A percentile compares a stretch with the other conserved stretches of the same genome.
Evolutionary conservation across 306 rosid species (phyloP).

Genomic region (Ormosia emarginata): DNA sequence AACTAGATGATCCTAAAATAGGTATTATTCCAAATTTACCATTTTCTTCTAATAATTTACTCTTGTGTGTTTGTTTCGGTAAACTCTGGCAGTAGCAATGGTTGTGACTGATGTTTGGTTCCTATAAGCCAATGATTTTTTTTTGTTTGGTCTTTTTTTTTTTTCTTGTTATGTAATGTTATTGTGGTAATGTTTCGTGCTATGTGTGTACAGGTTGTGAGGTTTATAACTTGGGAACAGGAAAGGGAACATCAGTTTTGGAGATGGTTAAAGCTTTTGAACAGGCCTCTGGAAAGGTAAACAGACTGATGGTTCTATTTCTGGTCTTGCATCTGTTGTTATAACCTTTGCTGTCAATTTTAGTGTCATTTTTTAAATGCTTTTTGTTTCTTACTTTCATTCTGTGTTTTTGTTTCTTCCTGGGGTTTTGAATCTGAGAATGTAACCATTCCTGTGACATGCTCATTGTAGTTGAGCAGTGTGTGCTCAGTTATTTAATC

Average conservation of each 20-base stretch:
- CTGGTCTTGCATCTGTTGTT: not conserved
- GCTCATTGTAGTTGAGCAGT: not conserved
- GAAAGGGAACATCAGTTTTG: constrained; percentile 93
- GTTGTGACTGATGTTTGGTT: not conserved
- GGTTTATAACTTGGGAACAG: constrained; percentile 95
- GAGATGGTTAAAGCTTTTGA: constrained; percentile 96
- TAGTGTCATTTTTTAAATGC: not conserved
- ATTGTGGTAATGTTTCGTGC: not conserved
- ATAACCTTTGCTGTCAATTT: not conserved
- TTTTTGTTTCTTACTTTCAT: not conserved
- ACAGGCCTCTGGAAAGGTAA: constrained; percentile 89
- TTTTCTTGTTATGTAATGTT: not conserved
- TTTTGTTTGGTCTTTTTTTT: not conserved
- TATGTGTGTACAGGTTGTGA: constrained; percentile 60
- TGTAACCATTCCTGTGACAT: not conserved
- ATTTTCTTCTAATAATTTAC: not conserved
- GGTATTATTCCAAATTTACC: constrained; percentile 39
- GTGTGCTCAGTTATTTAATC: not conserved
- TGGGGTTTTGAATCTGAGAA: not conserved
- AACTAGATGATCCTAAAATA: constrained; percentile 57
- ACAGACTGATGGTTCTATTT: constrained; percentile 1
- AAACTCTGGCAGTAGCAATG: not conserved
- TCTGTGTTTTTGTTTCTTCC: not conserved
- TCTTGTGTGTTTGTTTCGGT: not conserved
- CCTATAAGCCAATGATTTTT: not conserved